Percentiles rank a stretch among this genome's conserved stretches.
phyloP scores from a whole-genome alignment of 805 yeast species.

The Candida krabiensis region DNA sequence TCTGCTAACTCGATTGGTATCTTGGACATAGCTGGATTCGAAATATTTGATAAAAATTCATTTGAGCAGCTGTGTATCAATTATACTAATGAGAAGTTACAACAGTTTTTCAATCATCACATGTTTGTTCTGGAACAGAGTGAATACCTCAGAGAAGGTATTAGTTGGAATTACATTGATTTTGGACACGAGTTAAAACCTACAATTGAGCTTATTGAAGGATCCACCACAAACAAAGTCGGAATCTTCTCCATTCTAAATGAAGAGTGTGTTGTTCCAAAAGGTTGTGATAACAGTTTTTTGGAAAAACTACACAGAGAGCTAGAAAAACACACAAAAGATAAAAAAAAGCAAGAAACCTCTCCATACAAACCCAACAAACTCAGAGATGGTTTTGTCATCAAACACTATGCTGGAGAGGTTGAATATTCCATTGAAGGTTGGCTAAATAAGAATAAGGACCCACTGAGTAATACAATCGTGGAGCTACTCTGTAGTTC shows the following conservation, averaged over 20 bases:
- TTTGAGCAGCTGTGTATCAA: constrained; percentile 63
- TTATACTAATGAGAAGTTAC: constrained; percentile 59
- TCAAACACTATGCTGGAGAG: constrained; percentile 92
- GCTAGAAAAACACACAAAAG: constrained; percentile 49
- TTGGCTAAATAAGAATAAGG: constrained; percentile 93
- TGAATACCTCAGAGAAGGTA: constrained; percentile 57
- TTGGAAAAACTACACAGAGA: constrained; percentile 71
- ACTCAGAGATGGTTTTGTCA: constrained; percentile 71
- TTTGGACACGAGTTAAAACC: constrained; percentile 94
- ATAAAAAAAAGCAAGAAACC: constrained; percentile 21
- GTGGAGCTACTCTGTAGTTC: constrained; percentile 62
- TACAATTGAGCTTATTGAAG: constrained; percentile 90
- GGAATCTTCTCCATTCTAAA: constrained; percentile 86
- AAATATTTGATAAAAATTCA: constrained; percentile 55
- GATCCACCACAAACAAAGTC: constrained; percentile 50
- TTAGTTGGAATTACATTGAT: constrained; percentile 76
- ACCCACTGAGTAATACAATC: constrained; percentile 81
- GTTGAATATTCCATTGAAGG: constrained; percentile 93
- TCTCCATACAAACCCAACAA: constrained; percentile 70
- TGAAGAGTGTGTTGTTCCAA: constrained; percentile 95
- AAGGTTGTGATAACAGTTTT: constrained; percentile 79
- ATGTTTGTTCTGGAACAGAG: constrained; percentile 61
- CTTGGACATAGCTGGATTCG: constrained; percentile 63
- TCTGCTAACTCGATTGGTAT: constrained; percentile 50
- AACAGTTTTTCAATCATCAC: constrained; percentile 63